Evolutionary conservation across 148 eudicot species (phyloP).

Genomic region (Bassia scoparia): DNA sequence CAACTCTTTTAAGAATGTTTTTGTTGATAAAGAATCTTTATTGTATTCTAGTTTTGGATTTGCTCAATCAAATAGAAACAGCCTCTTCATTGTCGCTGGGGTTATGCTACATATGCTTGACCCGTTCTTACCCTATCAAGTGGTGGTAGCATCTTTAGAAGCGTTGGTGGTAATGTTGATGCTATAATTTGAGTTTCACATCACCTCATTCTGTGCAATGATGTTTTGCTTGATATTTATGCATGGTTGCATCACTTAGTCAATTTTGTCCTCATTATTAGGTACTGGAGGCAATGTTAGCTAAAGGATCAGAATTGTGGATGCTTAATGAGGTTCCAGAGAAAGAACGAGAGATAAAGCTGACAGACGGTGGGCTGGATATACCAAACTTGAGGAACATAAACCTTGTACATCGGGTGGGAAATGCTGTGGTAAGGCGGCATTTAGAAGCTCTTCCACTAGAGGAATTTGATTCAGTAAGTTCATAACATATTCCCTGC

Average conservation of each 20-base stretch:
- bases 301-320: conserved; percentile 89
- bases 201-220: neutral
- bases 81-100: neutral
- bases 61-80: neutral
- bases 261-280: conserved; percentile 13
- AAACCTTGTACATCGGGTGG: conserved; percentile 83
- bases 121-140: neutral
- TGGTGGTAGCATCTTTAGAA: neutral
- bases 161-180: neutral
- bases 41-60: neutral
- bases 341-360: conserved; percentile 68
- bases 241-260: neutral
- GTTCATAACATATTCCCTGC: conserved; percentile 24
- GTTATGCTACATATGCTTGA: neutral
- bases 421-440: conserved; percentile 82
- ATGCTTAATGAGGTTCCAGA: conserved; percentile 87
- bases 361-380: conserved; percentile 88
- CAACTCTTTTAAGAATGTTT: too few relatives aligned
- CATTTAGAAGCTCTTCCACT: conserved; percentile 77
- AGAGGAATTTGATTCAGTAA: conserved; percentile 94
- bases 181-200: neutral
- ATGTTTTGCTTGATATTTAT: neutral
- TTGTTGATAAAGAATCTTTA: too few relatives aligned
- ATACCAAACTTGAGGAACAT: conserved; percentile 56
- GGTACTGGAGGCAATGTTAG: conserved; percentile 83